phyloP scores from a whole-genome alignment of 768 basidiomycete genomes.

The Mycena maculata region DNA sequence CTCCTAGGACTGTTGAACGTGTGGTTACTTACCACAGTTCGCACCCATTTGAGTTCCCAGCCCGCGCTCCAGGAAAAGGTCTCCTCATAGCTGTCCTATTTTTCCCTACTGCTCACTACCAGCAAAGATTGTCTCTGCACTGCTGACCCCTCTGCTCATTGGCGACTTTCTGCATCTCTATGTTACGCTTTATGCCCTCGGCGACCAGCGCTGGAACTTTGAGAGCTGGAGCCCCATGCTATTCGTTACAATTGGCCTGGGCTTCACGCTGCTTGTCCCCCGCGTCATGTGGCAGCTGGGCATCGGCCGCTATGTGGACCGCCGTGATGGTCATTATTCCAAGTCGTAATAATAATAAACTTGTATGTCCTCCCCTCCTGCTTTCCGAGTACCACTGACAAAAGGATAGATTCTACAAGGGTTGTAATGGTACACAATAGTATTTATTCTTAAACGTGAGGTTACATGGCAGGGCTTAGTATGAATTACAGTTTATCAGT shows the following conservation, averaged over 20 bases:
- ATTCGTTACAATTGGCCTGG: conserved; percentile 73
- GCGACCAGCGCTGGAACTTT: conserved; percentile 74
- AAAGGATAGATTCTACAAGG: conserved; percentile 7
- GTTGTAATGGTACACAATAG: conserved; percentile 24
- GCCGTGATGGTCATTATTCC: conserved; percentile 59
- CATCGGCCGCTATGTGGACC: conserved; percentile 77
- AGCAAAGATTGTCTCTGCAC: conserved; percentile 66
- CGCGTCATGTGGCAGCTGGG: conserved; percentile 81
- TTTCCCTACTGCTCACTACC: background rate
- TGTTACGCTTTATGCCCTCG: conserved; percentile 80
- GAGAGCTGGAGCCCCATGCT: conserved; percentile 75
- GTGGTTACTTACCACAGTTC: conserved; percentile 71
- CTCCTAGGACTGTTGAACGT: conserved; percentile 78
- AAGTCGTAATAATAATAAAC: conserved; percentile 26
- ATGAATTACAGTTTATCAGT: conserved; percentile 33
- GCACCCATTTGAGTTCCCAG: conserved; percentile 67
- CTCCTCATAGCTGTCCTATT: background rate
- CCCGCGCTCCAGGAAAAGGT: conserved; percentile 71
- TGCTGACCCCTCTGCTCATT: conserved; percentile 74
- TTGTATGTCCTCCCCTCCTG: background rate
- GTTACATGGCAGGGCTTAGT: conserved; percentile 30
- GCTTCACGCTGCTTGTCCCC: conserved; percentile 74
- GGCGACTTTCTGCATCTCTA: conserved; percentile 76
- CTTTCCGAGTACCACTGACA: background rate
- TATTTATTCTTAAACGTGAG: conserved; percentile 30